These are phyloP conservation scores for Gautieria morchelliformis DNA, from an alignment of 768 basidiomycete species.

Conservation along the genomic window DNA sequence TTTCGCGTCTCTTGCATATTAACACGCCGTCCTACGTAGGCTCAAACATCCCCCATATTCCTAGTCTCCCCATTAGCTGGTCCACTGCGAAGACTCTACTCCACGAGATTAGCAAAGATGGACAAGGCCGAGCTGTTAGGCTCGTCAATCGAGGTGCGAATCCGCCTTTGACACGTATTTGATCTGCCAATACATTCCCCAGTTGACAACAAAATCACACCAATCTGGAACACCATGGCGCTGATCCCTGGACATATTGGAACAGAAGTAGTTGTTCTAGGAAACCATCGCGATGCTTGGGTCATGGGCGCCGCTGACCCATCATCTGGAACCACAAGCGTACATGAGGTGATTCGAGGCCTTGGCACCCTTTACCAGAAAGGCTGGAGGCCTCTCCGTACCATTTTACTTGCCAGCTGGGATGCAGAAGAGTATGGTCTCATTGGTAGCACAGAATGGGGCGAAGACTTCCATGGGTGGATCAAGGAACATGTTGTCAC, in stretches of 20 bases:
- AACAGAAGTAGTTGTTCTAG: constrained; percentile 80
- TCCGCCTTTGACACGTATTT: background rate
- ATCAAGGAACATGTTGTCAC: constrained; percentile 71
- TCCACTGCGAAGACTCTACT: constrained; percentile 66
- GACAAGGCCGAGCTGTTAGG: constrained; percentile 34
- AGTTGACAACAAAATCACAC: constrained; percentile 73
- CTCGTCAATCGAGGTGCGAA: constrained; percentile 50
- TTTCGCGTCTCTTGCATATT: background rate
- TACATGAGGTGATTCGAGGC: constrained; percentile 70
- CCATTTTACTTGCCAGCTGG: constrained; percentile 67
- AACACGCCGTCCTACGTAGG: constrained; percentile 16
- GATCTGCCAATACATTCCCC: background rate
- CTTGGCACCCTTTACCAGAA: constrained; percentile 54
- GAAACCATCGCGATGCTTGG: constrained; percentile 85
- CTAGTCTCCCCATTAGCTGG: constrained; percentile 88
- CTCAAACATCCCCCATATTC: constrained; percentile 61
- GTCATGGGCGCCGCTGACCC: constrained; percentile 78
- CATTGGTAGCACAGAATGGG: constrained; percentile 86
- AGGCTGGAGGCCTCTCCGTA: constrained; percentile 81
- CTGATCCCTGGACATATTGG: constrained; percentile 74
- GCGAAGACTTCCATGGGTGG: constrained; percentile 83
- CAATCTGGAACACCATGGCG: constrained; percentile 86
- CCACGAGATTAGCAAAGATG: constrained; percentile 36
- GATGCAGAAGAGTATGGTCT: constrained; percentile 70
- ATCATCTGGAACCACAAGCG: constrained; percentile 66